Percentiles rank a stretch among this genome's conserved stretches.
These are phyloP conservation scores for Aspergillus texensis DNA, from an alignment of 2,329 filamentous ascomycete species.

Conservation along the genomic window DNA sequence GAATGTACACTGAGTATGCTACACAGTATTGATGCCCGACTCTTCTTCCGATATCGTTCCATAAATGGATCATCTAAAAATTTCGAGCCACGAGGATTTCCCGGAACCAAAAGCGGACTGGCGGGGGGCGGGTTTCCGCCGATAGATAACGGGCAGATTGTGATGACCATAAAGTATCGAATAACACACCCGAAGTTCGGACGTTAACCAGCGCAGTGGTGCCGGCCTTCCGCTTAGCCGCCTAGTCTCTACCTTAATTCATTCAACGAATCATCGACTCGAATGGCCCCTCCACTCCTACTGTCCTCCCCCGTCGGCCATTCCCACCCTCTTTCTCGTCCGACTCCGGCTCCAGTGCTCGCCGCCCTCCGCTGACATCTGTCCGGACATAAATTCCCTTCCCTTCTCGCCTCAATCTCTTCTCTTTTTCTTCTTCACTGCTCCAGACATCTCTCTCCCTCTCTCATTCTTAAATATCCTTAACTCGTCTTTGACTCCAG, in stretches of 20 bases:
- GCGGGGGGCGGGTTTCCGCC: conserved; percentile 24
- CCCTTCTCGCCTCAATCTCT: conserved; percentile 14
- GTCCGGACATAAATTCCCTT: conserved; percentile 12
- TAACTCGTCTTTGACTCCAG: conserved; percentile 5
- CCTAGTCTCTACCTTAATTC: conserved; percentile 7
- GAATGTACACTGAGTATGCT: not conserved
- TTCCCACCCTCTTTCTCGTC: conserved; percentile 28
- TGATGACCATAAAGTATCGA: conserved; percentile 41
- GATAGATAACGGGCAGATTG: conserved; percentile 34
- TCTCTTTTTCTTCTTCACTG: conserved; percentile 17
- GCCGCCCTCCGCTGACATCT: conserved; percentile 14
- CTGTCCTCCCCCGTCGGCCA: conserved; percentile 17
- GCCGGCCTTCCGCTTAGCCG: conserved; percentile 11
- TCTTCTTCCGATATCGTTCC: not conserved
- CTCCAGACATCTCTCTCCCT: conserved; percentile 13
- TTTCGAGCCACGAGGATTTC: conserved; percentile 16
- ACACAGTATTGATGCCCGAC: not conserved
- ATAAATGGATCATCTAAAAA: not conserved
- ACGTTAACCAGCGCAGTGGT: conserved; percentile 21
- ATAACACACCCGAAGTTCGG: conserved; percentile 40
- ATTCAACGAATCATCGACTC: not conserved
- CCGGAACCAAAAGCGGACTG: conserved; percentile 19
- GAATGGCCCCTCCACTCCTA: conserved; percentile 8
- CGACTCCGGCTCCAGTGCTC: conserved; percentile 34
- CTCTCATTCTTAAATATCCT: conserved; percentile 15